These are phyloP conservation scores for Trypanosoma melophagium DNA, from an alignment of 208 protist genomes.

Conservation along the genomic window DNA sequence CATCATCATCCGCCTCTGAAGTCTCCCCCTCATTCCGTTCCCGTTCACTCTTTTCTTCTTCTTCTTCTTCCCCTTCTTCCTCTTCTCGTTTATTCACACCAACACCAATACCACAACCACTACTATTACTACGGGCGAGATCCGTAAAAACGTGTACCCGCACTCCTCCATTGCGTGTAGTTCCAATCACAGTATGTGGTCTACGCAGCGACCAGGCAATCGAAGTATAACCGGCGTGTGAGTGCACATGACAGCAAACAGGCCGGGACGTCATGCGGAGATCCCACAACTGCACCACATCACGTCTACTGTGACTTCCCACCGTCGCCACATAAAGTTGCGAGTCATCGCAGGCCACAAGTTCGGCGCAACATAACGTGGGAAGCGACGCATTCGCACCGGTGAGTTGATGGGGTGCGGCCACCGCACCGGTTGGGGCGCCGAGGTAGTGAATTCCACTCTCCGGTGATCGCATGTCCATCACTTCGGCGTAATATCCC, in stretches of 20 bases:
- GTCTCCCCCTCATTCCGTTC: neutral
- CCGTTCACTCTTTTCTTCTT: too few species aligned
- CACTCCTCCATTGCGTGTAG: slow-evolving; percentile 45
- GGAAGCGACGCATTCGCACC: slow-evolving; percentile 2
- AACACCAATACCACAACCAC: too few species aligned
- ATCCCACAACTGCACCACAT: slow-evolving; percentile 81
- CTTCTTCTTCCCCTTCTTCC: too few species aligned
- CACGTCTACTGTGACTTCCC: slow-evolving; percentile 32
- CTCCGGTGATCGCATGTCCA: slow-evolving; percentile 67
- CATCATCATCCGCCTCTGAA: slow-evolving; percentile 2
- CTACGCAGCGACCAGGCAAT: slow-evolving; percentile 52
- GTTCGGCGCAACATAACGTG: slow-evolving; percentile 56
- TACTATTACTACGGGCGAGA: too few species aligned
- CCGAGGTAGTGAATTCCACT: slow-evolving; percentile 55
- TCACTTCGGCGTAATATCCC: slow-evolving; percentile 59
- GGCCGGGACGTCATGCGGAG: slow-evolving; percentile 51
- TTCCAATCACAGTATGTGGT: slow-evolving; percentile 42
- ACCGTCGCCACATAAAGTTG: slow-evolving; percentile 60
- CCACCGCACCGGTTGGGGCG: slow-evolving; percentile 29
- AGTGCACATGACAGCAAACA: slow-evolving; percentile 31
- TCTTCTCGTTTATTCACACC: too few species aligned
- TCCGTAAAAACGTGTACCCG: slow-evolving; percentile 43
- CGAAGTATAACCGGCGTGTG: slow-evolving; percentile 52
- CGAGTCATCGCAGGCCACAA: slow-evolving; percentile 61
- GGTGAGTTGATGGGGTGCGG: slow-evolving; percentile 1